Base-by-base conservation (phyloP, 2,329 filamentous ascomycete species). In the Aureobasidium zeae region DNA sequence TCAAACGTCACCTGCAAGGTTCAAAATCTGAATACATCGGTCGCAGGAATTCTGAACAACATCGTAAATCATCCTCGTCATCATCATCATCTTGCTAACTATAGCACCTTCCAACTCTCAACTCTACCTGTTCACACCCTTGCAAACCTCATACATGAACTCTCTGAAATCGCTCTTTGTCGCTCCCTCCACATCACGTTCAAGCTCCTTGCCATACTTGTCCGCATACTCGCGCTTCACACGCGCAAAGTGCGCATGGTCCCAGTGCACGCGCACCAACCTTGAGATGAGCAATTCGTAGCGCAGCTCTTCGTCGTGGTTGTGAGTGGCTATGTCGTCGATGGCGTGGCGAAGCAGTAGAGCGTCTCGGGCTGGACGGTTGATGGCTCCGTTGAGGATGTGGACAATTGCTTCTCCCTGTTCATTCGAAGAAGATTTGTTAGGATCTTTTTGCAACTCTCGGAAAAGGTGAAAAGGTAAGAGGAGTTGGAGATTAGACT, bases 301-400 rank as follows among this genome's bases (percentile, higher is more conserved):
- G 21, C 89, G 79, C 50, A 88, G 71, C 42, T 74, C 56, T 51
- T 61, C 48, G 51, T 55, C 57, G 5, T 57, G 56, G 41, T 63
- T 58, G 24, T 51, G 50, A 3, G 58, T 47, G 2, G 59, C 63
- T 21, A 71, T 64, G 15, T 79, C 82, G 43, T 60, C 57, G 51
- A 96, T 78, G 2, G 91, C 89, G 66, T 96, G 91, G 63, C 94
- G 81, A 2, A 98, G 71, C 2, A 96, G 79, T 26, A 95, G 74
- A 3, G 89, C 86, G 62, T 96, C 91, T 44, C 91, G 85, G 50
- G 94, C 86, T 5, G 91, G 88, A 47, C 84, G 84, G 67, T 96
- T 96, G 68, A 96, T 94, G 46, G 94, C 80, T 56, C 91, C 91
- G 65, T 96, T 95, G 57, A 98, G 81, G 54, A 96, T 86, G 63